These are phyloP conservation scores for Sedum album DNA, from an alignment of 164 flowering plant genomes.

Conservation along the genomic window DNA sequence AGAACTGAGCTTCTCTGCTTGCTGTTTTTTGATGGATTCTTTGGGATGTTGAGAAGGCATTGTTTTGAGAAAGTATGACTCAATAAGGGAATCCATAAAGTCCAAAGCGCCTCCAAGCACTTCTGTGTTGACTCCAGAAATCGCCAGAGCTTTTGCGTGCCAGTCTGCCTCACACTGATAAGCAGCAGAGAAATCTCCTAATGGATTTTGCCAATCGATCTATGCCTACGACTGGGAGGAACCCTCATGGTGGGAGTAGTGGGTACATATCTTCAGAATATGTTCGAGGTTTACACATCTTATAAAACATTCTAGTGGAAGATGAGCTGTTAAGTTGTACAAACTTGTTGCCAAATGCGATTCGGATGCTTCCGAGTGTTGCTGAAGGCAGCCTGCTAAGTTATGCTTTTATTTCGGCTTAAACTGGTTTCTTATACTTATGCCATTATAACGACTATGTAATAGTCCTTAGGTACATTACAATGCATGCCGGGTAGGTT, in stretches of 20 bases:
- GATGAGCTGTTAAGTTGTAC: background rate
- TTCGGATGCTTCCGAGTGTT: background rate
- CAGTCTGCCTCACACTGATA: constrained; percentile 86
- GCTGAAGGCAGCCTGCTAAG: background rate
- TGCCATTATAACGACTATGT: background rate
- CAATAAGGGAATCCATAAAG: constrained; percentile 49
- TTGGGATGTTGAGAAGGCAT: constrained; percentile 67
- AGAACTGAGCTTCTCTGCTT: constrained; percentile 56
- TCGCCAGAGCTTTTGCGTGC: constrained; percentile 73
- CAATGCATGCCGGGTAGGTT: background rate
- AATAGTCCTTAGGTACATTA: background rate
- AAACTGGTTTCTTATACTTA: background rate
- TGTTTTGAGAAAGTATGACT: constrained; percentile 71
- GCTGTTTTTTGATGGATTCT: constrained; percentile 90
- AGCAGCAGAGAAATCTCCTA: constrained; percentile 62
- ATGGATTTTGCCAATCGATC: constrained; percentile 70
- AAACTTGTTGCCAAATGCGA: background rate
- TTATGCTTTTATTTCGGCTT: background rate
- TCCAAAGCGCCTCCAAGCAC: constrained; percentile 33
- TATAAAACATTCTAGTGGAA: background rate
- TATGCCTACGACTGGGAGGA: constrained; percentile 40
- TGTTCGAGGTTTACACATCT: constrained; percentile 1
- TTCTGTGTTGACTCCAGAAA: constrained; percentile 38
- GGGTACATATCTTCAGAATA: background rate
- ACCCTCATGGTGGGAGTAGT: constrained; percentile 7